Conservation (phyloP, 192 early-diverging fungal species). For the Podila epicladia region DNA sequence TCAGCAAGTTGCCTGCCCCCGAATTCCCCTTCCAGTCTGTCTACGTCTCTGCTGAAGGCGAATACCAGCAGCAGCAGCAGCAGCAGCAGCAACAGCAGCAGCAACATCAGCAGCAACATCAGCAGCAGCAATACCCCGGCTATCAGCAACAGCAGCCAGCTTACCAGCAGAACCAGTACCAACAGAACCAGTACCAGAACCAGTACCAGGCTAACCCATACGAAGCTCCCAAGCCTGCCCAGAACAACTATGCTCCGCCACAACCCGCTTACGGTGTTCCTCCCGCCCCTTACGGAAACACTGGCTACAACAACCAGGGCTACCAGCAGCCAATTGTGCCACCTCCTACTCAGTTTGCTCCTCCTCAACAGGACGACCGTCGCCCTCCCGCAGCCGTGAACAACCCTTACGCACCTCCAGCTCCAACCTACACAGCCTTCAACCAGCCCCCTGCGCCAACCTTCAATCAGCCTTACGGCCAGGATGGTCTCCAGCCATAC, state of each 20-base stretch:
- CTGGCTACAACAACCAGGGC: conserved; percentile 38
- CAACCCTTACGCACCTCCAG: conserved; percentile 39
- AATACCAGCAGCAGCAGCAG: conserved; percentile 42
- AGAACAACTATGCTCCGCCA: conserved; percentile 16
- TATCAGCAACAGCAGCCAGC: conserved; percentile 16
- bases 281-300: conserved; percentile 31
- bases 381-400: conserved; percentile 44
- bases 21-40: conserved; percentile 72
- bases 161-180: conserved; percentile 25
- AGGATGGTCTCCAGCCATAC: conserved; percentile 24
- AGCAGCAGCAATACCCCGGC: conserved; percentile 35
- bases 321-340: conserved; percentile 30
- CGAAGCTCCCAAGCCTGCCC: conserved; percentile 7
- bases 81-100: conserved; percentile 26
- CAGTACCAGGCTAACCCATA: conserved; percentile 8
- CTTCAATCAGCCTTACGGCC: conserved; percentile 32
- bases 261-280: conserved; percentile 13
- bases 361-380: conserved; percentile 34
- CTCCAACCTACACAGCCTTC: conserved; percentile 27
- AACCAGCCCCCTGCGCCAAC: conserved; percentile 22
- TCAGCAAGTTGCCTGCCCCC: conserved; percentile 55
- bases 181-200: conserved; percentile 23
- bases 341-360: conserved; percentile 28
- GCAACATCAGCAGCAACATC: conserved; percentile 41
- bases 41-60: conserved; percentile 60